Evolutionary conservation across 2,329 filamentous ascomycete genomes (phyloP).

Genomic region (Thelonectria discophora): DNA sequence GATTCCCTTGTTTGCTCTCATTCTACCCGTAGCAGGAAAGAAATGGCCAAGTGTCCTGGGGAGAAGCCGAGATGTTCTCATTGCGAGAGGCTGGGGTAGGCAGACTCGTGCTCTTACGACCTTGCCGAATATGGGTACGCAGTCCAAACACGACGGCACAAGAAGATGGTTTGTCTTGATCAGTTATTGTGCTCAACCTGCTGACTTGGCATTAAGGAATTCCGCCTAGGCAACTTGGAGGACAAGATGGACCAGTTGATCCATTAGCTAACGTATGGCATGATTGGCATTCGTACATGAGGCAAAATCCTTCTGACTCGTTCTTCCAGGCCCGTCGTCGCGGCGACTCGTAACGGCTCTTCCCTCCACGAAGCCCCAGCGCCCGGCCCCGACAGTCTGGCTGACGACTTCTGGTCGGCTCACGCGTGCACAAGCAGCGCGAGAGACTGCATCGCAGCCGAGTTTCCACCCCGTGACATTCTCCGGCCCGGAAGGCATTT

Average conservation of each 20-base stretch:
- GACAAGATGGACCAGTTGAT: constrained; percentile 38
- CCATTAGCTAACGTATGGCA: constrained; percentile 29
- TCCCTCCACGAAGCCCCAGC: constrained; percentile 1
- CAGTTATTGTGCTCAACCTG: too few relatives aligned
- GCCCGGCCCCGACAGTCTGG: neutral
- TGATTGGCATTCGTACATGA: constrained; percentile 1
- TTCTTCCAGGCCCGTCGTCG: neutral
- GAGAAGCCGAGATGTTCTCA: constrained; percentile 35
- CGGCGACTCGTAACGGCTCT: constrained; percentile 1
- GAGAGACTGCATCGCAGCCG: neutral
- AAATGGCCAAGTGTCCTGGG: constrained; percentile 37
- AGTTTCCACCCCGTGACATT: neutral
- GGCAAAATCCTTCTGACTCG: neutral
- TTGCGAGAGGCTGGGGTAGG: constrained; percentile 31
- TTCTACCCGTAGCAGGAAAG: constrained; percentile 27
- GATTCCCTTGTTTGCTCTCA: too few relatives aligned
- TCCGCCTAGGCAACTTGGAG: constrained; percentile 46
- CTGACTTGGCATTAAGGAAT: constrained; percentile 31
- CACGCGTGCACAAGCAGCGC: neutral
- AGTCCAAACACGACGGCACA: constrained; percentile 20
- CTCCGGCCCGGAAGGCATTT: neutral
- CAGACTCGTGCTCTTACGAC: constrained; percentile 10
- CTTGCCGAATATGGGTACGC: neutral
- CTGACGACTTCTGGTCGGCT: neutral
- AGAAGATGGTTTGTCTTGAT: constrained; percentile 28